Evolutionary conservation across 2,329 filamentous ascomycete species (phyloP).

Genomic region (Fusarium foetens): DNA sequence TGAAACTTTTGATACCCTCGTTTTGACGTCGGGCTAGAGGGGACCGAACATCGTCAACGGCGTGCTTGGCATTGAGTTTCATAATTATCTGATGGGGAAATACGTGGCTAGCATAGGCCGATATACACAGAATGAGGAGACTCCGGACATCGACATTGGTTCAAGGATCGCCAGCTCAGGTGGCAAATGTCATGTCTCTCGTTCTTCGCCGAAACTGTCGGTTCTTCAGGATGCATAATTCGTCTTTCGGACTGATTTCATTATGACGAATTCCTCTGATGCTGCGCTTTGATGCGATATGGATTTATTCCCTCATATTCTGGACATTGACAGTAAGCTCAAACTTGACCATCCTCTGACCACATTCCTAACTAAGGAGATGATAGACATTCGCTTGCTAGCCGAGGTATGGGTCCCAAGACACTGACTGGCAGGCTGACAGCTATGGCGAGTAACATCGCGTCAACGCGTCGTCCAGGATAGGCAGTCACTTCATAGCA

Average conservation of each 20-base stretch:
- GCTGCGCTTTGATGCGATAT: not conserved
- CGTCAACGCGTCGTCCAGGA: not conserved
- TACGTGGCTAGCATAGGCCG: not conserved
- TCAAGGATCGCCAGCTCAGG: not conserved
- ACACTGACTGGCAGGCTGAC: not conserved
- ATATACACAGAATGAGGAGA: not conserved
- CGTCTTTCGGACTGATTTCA: not conserved
- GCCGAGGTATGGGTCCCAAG: slow-evolving; percentile 11
- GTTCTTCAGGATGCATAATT: not conserved
- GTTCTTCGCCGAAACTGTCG: not conserved
- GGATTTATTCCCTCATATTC: not conserved
- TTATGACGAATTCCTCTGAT: not conserved
- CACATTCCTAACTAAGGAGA: not conserved
- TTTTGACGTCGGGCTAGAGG: not conserved
- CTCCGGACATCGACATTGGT: not conserved
- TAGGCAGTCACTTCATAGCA: not conserved
- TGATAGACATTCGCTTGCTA: not conserved
- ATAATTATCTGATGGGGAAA: not conserved
- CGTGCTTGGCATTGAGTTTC: not conserved
- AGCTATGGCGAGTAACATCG: not conserved
- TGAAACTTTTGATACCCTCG: not conserved
- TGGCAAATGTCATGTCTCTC: not conserved
- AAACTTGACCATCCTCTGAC: not conserved
- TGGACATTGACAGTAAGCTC: not conserved
- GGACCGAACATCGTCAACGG: not conserved